Evolutionary conservation across 2,329 filamentous ascomycete species (phyloP), one percentile per base, ranked within the genome.

Genomic region (Akanthomyces dipterigenus): DNA sequence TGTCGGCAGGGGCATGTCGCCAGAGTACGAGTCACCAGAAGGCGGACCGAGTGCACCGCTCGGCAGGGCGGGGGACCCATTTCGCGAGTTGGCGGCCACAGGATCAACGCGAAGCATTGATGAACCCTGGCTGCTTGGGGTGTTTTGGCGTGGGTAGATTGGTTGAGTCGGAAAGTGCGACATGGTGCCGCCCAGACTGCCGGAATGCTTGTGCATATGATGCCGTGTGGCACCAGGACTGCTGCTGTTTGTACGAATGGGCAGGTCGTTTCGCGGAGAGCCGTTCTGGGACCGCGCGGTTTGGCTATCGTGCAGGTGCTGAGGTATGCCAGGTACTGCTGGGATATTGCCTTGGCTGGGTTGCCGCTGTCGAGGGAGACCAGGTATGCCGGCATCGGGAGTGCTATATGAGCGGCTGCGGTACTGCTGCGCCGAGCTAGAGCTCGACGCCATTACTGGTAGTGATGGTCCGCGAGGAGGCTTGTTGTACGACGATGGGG

Each of bases 391-490:
- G 67, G 96, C 96, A 72, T 98, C 93, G 8, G 95, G 93, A 65
- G 93, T 97, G 76, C 93, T 98, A 70, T 96, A 96, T 42, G 93
- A 96, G 65, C 95, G 85, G 76, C 90, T 88, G 66, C 92, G 84
- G 70, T 88, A 87, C 71, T 91, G 87, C 65, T 87, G 77, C 71
- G 82, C 75, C 65, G 81, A 78, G 68, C 81, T 78, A 67, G 85
- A 76, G 68, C 82, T 74, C 65, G 80, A 76, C 1, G 80, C 80
- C 82, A 91, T 88, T 20, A 85, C 88, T 48, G 89, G 90, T 67
- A 96, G 79, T 12, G 90, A 96, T 24, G 91, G 91, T n/a, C 89
- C 84, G 67, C 91, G 87, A 49, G 85, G 82, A 68, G 84, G 86
- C 65, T 89, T 82, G 63, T 85, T 85, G 68, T 89, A 89, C 2